phyloP scores from a whole-genome alignment of 2,329 filamentous ascomycete species.

The Penicillium polonicum region DNA sequence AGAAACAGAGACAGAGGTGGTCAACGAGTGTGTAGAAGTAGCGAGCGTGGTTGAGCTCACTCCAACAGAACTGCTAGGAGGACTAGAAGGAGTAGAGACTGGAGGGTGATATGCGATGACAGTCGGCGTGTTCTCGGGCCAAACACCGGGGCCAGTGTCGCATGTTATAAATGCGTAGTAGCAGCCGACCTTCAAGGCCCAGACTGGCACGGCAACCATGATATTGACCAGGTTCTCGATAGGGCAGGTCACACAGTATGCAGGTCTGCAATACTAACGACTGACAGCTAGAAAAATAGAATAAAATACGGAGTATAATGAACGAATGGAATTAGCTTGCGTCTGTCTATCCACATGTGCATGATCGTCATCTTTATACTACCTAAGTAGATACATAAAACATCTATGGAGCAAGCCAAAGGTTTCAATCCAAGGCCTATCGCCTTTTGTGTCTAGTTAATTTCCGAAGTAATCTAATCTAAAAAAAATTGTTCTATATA shows the following conservation, averaged over 20 bases:
- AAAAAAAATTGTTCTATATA: background rate
- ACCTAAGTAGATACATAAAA: background rate
- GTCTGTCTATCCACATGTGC: constrained; percentile 2
- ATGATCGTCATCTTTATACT: constrained; percentile 14
- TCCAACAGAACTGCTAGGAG: constrained; percentile 12
- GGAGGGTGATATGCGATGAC: constrained; percentile 20
- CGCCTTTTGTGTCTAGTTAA: constrained; percentile 11
- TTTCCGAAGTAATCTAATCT: background rate
- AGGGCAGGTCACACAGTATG: constrained; percentile 14
- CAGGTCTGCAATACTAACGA: constrained; percentile 13
- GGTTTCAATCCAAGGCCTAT: constrained; percentile 8
- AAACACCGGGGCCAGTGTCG: constrained; percentile 31
- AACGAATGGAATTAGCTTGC: constrained; percentile 12
- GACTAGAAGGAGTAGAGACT: constrained; percentile 10
- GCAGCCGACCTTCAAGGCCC: constrained; percentile 26
- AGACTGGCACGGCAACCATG: constrained; percentile 25
- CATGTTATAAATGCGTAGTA: constrained; percentile 36
- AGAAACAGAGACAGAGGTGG: constrained; percentile 6
- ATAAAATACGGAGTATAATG: constrained; percentile 2
- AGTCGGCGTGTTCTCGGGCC: constrained; percentile 25
- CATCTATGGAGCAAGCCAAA: background rate
- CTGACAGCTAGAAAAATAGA: constrained; percentile 6
- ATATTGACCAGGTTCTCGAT: constrained; percentile 15
- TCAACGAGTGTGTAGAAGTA: constrained; percentile 9
- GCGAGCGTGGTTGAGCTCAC: background rate